Evolutionary conservation across 2,329 filamentous ascomycete species (phyloP), one percentile per base, ranked within the genome.

Genomic region (Pseudodiploospora longispora): DNA sequence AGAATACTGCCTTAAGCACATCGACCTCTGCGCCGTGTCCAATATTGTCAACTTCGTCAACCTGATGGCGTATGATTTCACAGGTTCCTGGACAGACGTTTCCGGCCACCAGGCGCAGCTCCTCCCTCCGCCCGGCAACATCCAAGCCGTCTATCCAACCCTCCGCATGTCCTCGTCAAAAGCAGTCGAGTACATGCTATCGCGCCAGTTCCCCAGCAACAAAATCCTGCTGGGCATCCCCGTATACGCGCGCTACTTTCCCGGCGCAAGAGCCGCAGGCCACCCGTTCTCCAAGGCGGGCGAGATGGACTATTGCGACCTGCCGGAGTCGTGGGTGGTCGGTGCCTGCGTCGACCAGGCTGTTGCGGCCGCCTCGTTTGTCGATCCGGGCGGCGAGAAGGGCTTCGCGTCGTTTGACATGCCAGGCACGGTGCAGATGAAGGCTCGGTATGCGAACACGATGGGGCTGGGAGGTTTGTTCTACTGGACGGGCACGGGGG

Each of bases 1-100:
- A 2, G 69, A 78, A 54, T 84, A 79, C 69, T 76, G 74, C 10
- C 67, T 85, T 19, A 68, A 68, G 48, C 67, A 83, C 55, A 79
- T 85, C 55, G 70, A 82, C 49, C 63, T 84, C 4, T 52, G 54
- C 3, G 63, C 68, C 8, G 74, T 76, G 2, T 67, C 72, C 2
- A 52, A 65, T 4, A 63, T 76, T 33, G 68, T 85, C 38, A 79
- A 85, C 57, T 68, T 76, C 53, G 64, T 85, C 48, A 83, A 85
- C 54, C 66, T 85, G 37, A 85, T 85, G 82, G 70, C 74, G 9
- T 85, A 85, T 56, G 82, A 85, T 58, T 83, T 83, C 52, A 71
- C 74, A 0, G 82, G 82, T 0, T 70, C 77, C 6, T 85, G 81
- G 82, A 73, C 71, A 2, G 59, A 68, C 27, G 71, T 75, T 30